Evolutionary conservation across 2,329 filamentous ascomycete species (phyloP).

Genomic region (Thelonectria discophora): DNA sequence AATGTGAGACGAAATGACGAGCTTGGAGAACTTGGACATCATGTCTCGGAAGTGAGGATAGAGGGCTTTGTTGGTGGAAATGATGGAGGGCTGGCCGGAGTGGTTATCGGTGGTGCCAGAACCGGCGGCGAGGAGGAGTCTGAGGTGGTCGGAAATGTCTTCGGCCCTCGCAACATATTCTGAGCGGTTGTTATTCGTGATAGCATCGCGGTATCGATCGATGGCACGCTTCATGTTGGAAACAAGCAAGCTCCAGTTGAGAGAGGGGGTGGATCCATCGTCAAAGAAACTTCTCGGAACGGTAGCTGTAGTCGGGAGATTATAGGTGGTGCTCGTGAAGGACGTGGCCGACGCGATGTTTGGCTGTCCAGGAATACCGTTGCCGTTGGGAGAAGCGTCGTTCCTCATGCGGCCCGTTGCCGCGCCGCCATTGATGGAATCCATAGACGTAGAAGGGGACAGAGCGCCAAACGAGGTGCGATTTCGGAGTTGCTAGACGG

Average conservation of each 20-base stretch:
- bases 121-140: slow-evolving; percentile 90
- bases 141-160: slow-evolving; percentile 96
- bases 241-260: slow-evolving; percentile 90
- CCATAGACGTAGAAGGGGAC: slow-evolving; percentile 89
- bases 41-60: slow-evolving; percentile 98
- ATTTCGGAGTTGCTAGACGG: slow-evolving; percentile 59
- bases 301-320: slow-evolving; percentile 64
- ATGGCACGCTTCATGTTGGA: slow-evolving; percentile 93
- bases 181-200: slow-evolving; percentile 81
- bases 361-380: slow-evolving; percentile 53
- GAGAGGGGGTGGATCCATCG: slow-evolving; percentile 78
- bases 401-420: slow-evolving; percentile 65
- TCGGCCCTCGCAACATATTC: slow-evolving; percentile 96
- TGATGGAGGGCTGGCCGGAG: slow-evolving; percentile 98
- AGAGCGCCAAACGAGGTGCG: slow-evolving; percentile 76
- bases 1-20: slow-evolving; percentile 97
- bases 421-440: slow-evolving; percentile 80
- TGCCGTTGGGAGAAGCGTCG: slow-evolving; percentile 61
- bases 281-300: slow-evolving; percentile 90
- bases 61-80: slow-evolving; percentile 95
- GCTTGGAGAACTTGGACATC: slow-evolving; percentile 99
- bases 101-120: slow-evolving; percentile 99
- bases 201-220: slow-evolving; percentile 89
- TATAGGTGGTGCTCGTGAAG: slow-evolving; percentile 67
- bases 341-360: slow-evolving; percentile 68